These are phyloP conservation scores for Peniophora sp. DNA, from an alignment of 1,284 basidiomycete species.

Conservation along the genomic window DNA sequence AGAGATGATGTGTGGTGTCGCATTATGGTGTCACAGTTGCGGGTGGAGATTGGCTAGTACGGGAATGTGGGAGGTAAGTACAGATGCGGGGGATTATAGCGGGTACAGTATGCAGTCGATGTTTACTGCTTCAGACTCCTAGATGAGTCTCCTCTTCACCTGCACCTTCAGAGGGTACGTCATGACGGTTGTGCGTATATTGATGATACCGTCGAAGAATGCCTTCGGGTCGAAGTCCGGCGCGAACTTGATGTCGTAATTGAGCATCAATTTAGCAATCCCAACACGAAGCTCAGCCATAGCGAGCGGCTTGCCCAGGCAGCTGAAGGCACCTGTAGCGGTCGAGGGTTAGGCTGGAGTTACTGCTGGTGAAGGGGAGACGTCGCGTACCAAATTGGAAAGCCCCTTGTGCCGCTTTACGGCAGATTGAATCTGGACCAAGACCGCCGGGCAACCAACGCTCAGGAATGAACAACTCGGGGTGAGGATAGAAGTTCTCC, in stretches of 20 bases:
- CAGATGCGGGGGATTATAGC: too few relatives aligned
- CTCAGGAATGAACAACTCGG: slow-evolving; percentile 5
- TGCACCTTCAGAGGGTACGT: neutral
- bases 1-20: too few relatives aligned
- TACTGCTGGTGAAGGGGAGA: neutral
- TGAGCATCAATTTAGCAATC: neutral
- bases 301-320: slow-evolving; percentile 4
- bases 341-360: neutral
- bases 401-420: slow-evolving; percentile 1
- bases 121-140: too few relatives aligned
- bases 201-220: neutral
- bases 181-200: slow-evolving; percentile 1
- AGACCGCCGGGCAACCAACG: slow-evolving; percentile 5
- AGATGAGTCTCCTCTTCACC: neutral
- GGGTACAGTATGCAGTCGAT: too few relatives aligned
- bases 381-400: slow-evolving; percentile 2
- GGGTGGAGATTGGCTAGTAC: too few relatives aligned
- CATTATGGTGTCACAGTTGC: too few relatives aligned
- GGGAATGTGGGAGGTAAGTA: too few relatives aligned
- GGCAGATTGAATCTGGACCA: neutral
- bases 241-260: neutral
- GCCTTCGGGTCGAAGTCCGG: neutral
- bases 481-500: slow-evolving; percentile 12
- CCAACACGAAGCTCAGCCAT: slow-evolving; percentile 1
- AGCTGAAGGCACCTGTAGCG: slow-evolving; percentile 4